Evolutionary conservation across 176 grass and related monocot genomes (phyloP).

Genomic region (Eremochloa ophiuroides): DNA sequence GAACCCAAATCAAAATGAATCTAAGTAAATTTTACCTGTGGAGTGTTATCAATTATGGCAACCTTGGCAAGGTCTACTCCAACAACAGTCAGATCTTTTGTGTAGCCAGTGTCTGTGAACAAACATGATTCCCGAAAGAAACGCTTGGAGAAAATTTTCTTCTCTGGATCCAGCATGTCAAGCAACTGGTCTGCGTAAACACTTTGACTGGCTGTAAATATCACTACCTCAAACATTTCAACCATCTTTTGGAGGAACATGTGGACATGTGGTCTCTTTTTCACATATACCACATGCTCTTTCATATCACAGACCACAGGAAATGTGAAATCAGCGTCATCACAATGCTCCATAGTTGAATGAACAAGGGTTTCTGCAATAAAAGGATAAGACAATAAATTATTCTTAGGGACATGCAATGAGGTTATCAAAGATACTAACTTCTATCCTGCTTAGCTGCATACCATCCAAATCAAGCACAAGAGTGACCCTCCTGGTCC

Average conservation of each 20-base stretch:
- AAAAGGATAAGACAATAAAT: background rate
- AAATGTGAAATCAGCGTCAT: slow-evolving; percentile 81
- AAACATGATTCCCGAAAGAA: slow-evolving; percentile 83
- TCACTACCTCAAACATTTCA: slow-evolving; percentile 81
- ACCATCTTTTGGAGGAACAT: slow-evolving; percentile 79
- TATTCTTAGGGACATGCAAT: slow-evolving; percentile 10
- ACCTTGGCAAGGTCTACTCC: slow-evolving; percentile 73
- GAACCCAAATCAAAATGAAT: background rate
- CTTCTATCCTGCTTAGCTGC: slow-evolving; percentile 15
- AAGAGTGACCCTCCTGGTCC: slow-evolving; percentile 64
- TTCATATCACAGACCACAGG: slow-evolving; percentile 65
- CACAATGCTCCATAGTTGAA: slow-evolving; percentile 65
- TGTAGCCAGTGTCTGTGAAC: slow-evolving; percentile 68
- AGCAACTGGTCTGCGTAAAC: slow-evolving; percentile 85
- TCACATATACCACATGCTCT: slow-evolving; percentile 83
- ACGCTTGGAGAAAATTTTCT: slow-evolving; percentile 61
- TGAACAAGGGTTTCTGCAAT: slow-evolving; percentile 98
- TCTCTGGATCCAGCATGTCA: slow-evolving; percentile 80
- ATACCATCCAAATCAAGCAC: slow-evolving; percentile 98
- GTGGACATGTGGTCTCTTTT: slow-evolving; percentile 73
- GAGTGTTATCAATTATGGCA: slow-evolving; percentile 95
- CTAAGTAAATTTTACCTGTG: slow-evolving; percentile 64
- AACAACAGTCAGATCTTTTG: slow-evolving; percentile 79
- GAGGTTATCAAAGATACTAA: background rate
- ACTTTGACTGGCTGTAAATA: slow-evolving; percentile 96